These are phyloP conservation scores for Neonectria neomacrospora DNA, from an alignment of 2,329 filamentous ascomycete species.

Conservation along the genomic window DNA sequence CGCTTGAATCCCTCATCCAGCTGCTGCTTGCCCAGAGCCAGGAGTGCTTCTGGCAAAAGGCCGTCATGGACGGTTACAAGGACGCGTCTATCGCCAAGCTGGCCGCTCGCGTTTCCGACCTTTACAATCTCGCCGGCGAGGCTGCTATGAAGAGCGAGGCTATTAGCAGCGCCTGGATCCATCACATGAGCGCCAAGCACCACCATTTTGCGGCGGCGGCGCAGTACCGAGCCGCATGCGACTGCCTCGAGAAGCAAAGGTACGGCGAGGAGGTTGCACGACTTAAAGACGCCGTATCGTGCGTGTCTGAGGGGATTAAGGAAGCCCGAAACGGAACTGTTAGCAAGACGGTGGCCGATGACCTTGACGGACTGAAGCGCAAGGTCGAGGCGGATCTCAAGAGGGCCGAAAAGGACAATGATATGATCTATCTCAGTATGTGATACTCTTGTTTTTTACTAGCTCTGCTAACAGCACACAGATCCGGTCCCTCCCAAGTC, in stretches of 20 bases:
- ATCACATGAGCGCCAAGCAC: conserved; percentile 96
- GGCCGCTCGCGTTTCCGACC: conserved; percentile 87
- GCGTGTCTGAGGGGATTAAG: conserved; percentile 86
- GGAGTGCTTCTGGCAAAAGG: conserved; percentile 98
- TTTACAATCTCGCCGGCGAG: conserved; percentile 87
- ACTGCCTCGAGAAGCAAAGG: conserved; percentile 91
- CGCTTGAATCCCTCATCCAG: conserved; percentile 83
- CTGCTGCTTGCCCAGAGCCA: conserved; percentile 92
- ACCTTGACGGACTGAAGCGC: conserved; percentile 84
- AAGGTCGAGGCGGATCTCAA: conserved; percentile 89
- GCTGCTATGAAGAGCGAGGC: conserved; percentile 88
- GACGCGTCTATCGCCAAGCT: conserved; percentile 92
- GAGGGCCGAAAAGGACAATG: conserved; percentile 94
- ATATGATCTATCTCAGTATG: conserved; percentile 88
- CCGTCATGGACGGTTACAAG: conserved; percentile 92
- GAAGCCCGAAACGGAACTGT: conserved; percentile 79
- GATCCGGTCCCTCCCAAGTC: conserved; percentile 86
- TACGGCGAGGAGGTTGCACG: conserved; percentile 96
- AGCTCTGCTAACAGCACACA: conserved; percentile 52
- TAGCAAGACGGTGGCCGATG: conserved; percentile 82
- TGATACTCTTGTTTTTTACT: conserved; percentile 2
- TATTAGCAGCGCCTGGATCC: conserved; percentile 95
- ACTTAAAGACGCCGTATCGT: conserved; percentile 81
- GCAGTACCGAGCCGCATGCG: conserved; percentile 89
- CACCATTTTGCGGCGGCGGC: conserved; percentile 97